A percentile compares a stretch with the other conserved stretches of the same genome.
Conservation (phyloP, 2,329 filamentous ascomycete genomes). For the Fusarium devonianum region DNA sequence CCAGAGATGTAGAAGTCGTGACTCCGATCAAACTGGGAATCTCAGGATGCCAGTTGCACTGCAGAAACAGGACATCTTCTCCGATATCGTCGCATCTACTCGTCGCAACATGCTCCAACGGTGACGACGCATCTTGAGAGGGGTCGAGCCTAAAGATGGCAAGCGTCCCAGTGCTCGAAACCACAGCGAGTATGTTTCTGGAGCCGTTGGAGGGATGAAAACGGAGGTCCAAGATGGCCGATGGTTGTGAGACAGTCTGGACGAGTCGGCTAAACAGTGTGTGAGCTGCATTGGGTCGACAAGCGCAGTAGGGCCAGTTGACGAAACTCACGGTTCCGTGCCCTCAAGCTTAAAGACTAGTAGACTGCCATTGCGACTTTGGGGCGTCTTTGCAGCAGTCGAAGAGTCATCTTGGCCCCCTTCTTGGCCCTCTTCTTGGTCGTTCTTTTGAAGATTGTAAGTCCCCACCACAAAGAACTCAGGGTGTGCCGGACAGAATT, state of each 20-base stretch:
- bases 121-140: constrained; percentile 39
- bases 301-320: neutral
- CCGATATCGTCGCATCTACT: constrained; percentile 59
- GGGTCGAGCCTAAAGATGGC: constrained; percentile 67
- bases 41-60: constrained; percentile 75
- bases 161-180: constrained; percentile 78
- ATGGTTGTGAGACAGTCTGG: constrained; percentile 68
- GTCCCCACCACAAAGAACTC: constrained; percentile 82
- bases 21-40: constrained; percentile 65
- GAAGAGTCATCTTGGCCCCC: constrained; percentile 35
- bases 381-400: constrained; percentile 49
- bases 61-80: constrained; percentile 70
- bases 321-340: constrained; percentile 61
- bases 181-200: constrained; percentile 70
- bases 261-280: constrained; percentile 56
- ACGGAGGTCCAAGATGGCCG: constrained; percentile 84
- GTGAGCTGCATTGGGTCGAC: constrained; percentile 14
- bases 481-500: constrained; percentile 70
- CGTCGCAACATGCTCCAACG: constrained; percentile 52
- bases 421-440: constrained; percentile 36
- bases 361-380: constrained; percentile 77
- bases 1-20: constrained; percentile 73
- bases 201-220: constrained; percentile 65
- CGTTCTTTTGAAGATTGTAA: constrained; percentile 73
- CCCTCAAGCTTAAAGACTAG: constrained; percentile 67